Percentiles rank a stretch among this genome's conserved stretches.
Conservation (phyloP, 768 basidiomycete species). For the Lactarius akahatsu region DNA sequence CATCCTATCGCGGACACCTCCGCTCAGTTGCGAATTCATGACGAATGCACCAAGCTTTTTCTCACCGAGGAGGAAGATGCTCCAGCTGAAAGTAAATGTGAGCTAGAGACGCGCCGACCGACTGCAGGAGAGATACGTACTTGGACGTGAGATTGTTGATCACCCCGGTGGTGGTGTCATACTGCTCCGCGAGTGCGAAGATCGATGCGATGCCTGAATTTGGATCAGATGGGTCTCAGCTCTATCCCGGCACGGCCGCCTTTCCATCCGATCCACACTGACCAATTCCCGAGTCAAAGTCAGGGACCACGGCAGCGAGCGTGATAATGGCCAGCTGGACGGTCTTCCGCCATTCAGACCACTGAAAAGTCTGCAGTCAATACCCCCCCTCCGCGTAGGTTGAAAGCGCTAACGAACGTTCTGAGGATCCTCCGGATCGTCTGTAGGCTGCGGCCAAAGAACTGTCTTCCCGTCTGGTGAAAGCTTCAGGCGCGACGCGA, state of each 20-base stretch:
- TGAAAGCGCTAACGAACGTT: constrained; percentile 41
- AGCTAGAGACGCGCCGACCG: neutral
- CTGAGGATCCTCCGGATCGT: constrained; percentile 63
- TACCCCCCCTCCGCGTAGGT: no score
- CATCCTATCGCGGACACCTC: constrained; percentile 41
- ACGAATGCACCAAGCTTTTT: constrained; percentile 19
- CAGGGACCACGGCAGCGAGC: constrained; percentile 62
- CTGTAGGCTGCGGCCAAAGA: constrained; percentile 69
- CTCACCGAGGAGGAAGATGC: constrained; percentile 58
- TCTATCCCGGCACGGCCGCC: neutral
- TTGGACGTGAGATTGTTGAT: constrained; percentile 65
- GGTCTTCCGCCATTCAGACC: constrained; percentile 53
- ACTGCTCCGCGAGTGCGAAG: constrained; percentile 57
- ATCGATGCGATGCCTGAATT: constrained; percentile 55
- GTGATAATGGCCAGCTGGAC: constrained; percentile 60
- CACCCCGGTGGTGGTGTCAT: constrained; percentile 51
- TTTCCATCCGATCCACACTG: constrained; percentile 13
- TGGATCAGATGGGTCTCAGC: neutral
- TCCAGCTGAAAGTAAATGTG: constrained; percentile 46
- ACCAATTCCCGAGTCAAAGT: constrained; percentile 68
- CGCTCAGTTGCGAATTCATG: neutral
- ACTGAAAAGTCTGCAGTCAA: constrained; percentile 38
- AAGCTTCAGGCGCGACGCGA: constrained; percentile 57
- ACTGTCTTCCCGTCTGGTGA: constrained; percentile 56
- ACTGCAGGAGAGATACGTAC: constrained; percentile 20